Evolutionary conservation across 2,329 filamentous ascomycete species (phyloP), one percentile per base, ranked within the genome.

Genomic region (Apiospora saccharicola): DNA sequence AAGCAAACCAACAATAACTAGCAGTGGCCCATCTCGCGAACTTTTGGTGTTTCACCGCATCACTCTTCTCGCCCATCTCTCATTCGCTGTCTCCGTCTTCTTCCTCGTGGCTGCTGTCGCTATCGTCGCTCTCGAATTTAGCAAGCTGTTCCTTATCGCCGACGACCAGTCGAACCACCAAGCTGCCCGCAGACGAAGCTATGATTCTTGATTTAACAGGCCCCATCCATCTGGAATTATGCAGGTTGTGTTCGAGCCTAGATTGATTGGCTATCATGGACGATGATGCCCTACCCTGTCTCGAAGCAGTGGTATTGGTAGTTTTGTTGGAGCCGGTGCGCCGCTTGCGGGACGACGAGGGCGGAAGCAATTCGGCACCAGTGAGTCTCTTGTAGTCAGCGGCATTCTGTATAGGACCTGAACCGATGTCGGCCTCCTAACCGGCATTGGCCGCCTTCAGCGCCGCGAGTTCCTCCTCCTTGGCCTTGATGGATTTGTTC

Each of bases 401-500:
- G n/a, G 57, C 57, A 41, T 41, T 64, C 57, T 64, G 34, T 64
- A n/a, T 64, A 64, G 34, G 34, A 64, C 34, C 34, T 64, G 34
- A 64, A 13, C 57, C 57, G 10, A 22, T 41, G 57, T 34, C 57
- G 57, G 57, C n/a, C 68, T 70, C 72, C 70, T 71, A 71, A 47
- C 88, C 87, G 61, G 83, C 81, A 72, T 91, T 85, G 75, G 86
- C 88, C 51, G 86, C 87, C 84, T 92, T 93, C 68, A 93, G 85
- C 72, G 86, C 86, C 41, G 88, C 83, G 71, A 93, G 83, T 75
- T 87, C 84, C 71, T 88, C 86, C 81, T 92, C 92, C 82, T 93
- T 92, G 70, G 87, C 85, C 81, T 89, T 90, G 72, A 92, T 86
- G 82, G 89, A 86, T 74, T 85, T 87, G 76, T 89, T 88, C 74